Evolutionary conservation across 2,329 filamentous ascomycete genomes (phyloP).

Genomic region (Erysiphe neolycopersici): DNA sequence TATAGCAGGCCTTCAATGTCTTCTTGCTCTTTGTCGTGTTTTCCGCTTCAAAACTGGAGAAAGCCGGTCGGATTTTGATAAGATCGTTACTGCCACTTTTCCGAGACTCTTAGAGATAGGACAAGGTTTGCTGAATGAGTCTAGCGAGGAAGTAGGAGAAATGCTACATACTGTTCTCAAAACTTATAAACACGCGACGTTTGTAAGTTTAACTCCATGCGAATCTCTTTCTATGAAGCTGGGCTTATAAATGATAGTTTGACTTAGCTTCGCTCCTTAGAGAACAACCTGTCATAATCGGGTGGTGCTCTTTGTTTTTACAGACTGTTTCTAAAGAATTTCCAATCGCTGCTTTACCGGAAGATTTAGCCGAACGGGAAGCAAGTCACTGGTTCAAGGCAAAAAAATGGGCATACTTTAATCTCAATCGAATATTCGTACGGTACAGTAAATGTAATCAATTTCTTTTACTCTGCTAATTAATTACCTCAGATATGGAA

Average conservation of each 20-base stretch:
- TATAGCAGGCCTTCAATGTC: conserved; percentile 77
- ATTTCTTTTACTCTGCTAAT: not conserved
- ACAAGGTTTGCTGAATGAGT: conserved; percentile 68
- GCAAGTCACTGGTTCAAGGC: conserved; percentile 98
- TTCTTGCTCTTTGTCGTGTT: conserved; percentile 81
- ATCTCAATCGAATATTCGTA: conserved; percentile 85
- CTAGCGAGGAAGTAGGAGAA: conserved; percentile 80
- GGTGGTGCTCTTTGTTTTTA: conserved; percentile 90
- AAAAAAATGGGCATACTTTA: conserved; percentile 98
- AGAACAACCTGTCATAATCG: conserved; percentile 60
- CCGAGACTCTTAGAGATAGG: conserved; percentile 69
- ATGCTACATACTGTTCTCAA: conserved; percentile 92
- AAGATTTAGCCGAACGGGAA: conserved; percentile 63
- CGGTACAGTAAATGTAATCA: conserved; percentile 25
- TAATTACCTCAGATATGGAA: conserved; percentile 45
- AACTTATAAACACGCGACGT: conserved; percentile 94
- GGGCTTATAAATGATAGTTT: conserved; percentile 29
- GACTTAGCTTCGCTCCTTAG: conserved; percentile 59
- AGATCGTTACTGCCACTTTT: conserved; percentile 78
- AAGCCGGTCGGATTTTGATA: conserved; percentile 68
- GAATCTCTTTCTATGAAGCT: conserved; percentile 2
- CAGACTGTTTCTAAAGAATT: conserved; percentile 66
- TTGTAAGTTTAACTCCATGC: conserved; percentile 29
- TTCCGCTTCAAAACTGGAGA: conserved; percentile 77
- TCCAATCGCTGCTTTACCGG: conserved; percentile 51